These are phyloP conservation scores for Plasmodium blacklocki DNA, from an alignment of 169 alveolate genomes.

Conservation along the genomic window DNA sequence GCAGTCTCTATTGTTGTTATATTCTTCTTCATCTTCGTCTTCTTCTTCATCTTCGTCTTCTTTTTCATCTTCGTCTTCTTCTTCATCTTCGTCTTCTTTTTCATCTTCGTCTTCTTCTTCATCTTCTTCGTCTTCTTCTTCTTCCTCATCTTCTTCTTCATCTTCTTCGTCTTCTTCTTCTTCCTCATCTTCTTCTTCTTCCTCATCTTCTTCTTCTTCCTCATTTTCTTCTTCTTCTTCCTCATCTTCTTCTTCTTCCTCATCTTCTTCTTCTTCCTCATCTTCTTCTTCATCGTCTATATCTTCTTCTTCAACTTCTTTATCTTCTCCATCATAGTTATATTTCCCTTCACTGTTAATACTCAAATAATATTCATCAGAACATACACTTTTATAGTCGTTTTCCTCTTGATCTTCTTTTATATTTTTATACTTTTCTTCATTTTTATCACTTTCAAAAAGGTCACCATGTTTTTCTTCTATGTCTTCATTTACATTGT, in stretches of 20 bases:
- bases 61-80: not conserved
- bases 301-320: not conserved
- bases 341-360: constrained; percentile 10
- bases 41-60: not conserved
- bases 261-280: not conserved
- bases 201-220: not conserved
- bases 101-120: not conserved
- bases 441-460: constrained; percentile 1
- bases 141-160: not conserved
- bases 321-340: not conserved
- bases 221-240: not conserved
- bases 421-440: not conserved
- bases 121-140: not conserved
- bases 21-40: not conserved
- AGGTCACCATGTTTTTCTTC: not conserved
- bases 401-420: not conserved
- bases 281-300: not conserved
- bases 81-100: not conserved
- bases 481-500: not conserved
- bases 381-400: not conserved
- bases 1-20: no score
- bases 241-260: not conserved
- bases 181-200: not conserved
- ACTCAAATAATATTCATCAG: constrained; percentile 21
- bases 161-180: not conserved